Conservation (phyloP, 306 rosid species). For the Quercus glauca region DNA sequence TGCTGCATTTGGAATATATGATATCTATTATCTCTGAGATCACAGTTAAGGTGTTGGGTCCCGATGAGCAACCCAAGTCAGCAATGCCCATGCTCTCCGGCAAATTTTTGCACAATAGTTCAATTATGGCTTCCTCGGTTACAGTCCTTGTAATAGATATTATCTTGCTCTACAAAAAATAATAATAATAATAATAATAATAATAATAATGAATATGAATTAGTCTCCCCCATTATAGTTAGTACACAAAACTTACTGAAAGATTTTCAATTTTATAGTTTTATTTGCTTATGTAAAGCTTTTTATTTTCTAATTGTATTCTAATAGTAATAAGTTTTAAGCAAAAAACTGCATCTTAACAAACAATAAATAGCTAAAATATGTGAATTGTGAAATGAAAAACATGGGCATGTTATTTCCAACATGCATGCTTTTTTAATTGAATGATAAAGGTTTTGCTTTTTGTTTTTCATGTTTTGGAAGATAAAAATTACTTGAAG, state of each 20-base stretch:
- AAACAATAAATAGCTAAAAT: no score
- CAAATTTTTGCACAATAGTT: slow-evolving; percentile 19
- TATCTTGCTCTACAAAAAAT: slow-evolving; percentile 43
- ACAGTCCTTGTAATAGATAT: slow-evolving; percentile 35
- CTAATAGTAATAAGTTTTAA: no score
- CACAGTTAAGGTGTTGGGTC: slow-evolving; percentile 59
- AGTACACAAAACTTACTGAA: no score
- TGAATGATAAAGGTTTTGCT: no score
- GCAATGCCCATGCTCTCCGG: slow-evolving; percentile 58
- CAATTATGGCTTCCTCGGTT: slow-evolving; percentile 34
- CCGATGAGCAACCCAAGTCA: slow-evolving; percentile 84
- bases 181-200: no score
- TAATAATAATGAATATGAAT: no score
- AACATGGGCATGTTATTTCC: background rate
- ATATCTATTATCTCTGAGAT: slow-evolving; percentile 40
- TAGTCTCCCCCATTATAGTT: no score
- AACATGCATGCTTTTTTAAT: background rate
- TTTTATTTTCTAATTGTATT: no score
- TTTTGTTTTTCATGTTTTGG: background rate
- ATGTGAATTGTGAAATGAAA: no score
- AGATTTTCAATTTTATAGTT: no score
- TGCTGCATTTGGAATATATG: slow-evolving; percentile 21
- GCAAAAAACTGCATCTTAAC: no score
- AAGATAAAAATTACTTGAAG: background rate
- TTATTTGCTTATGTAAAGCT: no score